Conservation (phyloP, 1,284 basidiomycete genomes). For the Sparassis latifolia region DNA sequence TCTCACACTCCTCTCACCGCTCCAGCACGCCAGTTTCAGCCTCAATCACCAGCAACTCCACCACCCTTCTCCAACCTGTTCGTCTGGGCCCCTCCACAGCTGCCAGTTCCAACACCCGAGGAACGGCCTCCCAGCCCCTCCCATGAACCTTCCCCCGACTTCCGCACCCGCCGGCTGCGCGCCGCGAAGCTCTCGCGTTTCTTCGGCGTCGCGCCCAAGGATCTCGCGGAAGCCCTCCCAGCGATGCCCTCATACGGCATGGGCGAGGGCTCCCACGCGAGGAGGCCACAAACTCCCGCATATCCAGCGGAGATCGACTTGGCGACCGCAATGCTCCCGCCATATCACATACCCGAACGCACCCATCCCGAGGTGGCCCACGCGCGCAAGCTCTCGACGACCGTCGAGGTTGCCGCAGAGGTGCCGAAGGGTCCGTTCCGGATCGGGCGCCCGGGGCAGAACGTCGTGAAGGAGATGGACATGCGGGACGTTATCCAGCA, state of each 20-base stretch:
- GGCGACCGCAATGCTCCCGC: not conserved
- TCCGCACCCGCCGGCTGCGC: conserved; percentile 39
- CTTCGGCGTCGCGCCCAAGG: conserved; percentile 50
- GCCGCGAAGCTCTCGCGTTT: conserved; percentile 50
- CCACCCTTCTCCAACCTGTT: conserved; percentile 13
- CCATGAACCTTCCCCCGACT: conserved; percentile 15
- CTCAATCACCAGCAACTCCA: conserved; percentile 15
- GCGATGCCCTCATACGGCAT: conserved; percentile 3
- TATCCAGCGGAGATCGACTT: too few species aligned
- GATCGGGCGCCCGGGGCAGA: conserved; percentile 13
- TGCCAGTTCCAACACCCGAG: conserved; percentile 1
- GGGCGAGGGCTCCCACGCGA: not conserved
- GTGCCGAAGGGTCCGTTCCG: conserved; percentile 18
- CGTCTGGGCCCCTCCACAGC: not conserved
- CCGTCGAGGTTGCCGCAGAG: conserved; percentile 22
- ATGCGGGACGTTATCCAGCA: conserved; percentile 41
- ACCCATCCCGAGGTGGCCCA: not conserved
- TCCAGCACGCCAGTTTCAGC: conserved; percentile 1
- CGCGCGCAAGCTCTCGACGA: conserved; percentile 7
- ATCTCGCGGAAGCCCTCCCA: conserved; percentile 29
- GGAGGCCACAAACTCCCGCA: too few species aligned
- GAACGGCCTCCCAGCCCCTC: conserved; percentile 3
- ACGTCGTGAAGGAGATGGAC: conserved; percentile 18
- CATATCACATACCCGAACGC: conserved; percentile 1
- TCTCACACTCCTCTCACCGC: conserved; percentile 8